Evolutionary conservation across 2,329 filamentous ascomycete genomes (phyloP), one percentile per base, ranked within the genome.

Genomic region (Madurella mycetomatis): DNA sequence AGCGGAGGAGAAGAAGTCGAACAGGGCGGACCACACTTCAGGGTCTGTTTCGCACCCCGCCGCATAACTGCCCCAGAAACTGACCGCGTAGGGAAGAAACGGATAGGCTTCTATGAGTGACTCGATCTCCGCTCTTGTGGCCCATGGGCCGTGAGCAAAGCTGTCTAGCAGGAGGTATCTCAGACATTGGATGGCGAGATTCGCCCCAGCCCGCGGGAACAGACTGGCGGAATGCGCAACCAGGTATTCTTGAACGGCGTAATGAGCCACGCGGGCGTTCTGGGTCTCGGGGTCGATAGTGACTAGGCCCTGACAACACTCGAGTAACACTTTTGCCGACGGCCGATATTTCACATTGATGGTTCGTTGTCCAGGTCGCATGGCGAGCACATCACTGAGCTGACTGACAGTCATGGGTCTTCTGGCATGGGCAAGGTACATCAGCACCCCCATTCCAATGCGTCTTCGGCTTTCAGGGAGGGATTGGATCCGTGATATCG

Each of bases 381-480:
- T 54, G 9, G 66, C 67, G 53, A 70, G 53, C 16, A 65, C 63
- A 46, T 70, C 64, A 50, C 64, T 63, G 25, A 71, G 55, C 48
- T 70, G 68, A 8, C 41, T 12, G 12, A 64, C 49, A 7, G 41
- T 55, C 13, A 70, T 51, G 9, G 64, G 63, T 37, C 66, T 47
- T 48, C 55, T 58, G 12, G 65, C 64, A 53, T 67, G 60, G 12
- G 63, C 62, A 41, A 68, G 55, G 62, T 66, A 68, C 64, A 67
- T 64, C 31, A 70, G 53, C 1, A 57, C 56, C 16, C 58, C 56
- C 25, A 65, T 61, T 4, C 62, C 66, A 15, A 70, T 56, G 31
- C 60, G 53, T 45, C 57, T 55, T 44, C 63, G 60, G n/a, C 59
- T 60, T 9, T 45, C 44, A 2, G 62, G 59, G 17, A 66, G 58